phyloP scores from a whole-genome alignment of 306 rosid species.

The Malus orientalis region DNA sequence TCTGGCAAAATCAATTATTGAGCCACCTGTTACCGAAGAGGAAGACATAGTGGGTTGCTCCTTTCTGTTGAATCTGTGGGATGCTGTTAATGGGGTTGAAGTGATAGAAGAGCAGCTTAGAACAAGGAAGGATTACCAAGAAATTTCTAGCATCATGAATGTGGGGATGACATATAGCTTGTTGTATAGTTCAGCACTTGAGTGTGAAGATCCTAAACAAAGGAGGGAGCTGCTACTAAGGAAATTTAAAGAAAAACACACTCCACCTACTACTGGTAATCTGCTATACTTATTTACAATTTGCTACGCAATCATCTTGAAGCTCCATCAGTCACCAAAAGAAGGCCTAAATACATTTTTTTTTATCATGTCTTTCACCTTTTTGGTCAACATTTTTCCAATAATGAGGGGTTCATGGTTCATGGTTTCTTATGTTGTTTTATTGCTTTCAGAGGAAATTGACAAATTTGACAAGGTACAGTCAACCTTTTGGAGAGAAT shows the following conservation, averaged over 20 bases:
- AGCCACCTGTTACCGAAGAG: slow-evolving; percentile 68
- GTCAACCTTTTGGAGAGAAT: slow-evolving; percentile 94
- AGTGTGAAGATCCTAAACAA: slow-evolving; percentile 48
- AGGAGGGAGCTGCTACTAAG: slow-evolving; percentile 66
- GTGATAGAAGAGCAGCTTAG: slow-evolving; percentile 83
- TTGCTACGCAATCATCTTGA: not conserved
- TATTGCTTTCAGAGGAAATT: slow-evolving; percentile 49
- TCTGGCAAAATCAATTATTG: slow-evolving; percentile 72
- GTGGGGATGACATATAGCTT: slow-evolving; percentile 89
- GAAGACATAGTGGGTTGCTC: slow-evolving; percentile 69
- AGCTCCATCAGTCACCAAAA: not conserved
- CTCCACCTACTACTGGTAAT: slow-evolving; percentile 54
- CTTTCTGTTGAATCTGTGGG: slow-evolving; percentile 80
- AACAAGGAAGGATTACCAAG: slow-evolving; percentile 73
- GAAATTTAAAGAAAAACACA: slow-evolving; percentile 74
- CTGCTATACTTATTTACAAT: slow-evolving; percentile 7
- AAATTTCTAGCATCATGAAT: slow-evolving; percentile 72
- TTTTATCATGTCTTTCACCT: not conserved
- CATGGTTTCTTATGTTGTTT: not conserved
- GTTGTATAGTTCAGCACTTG: slow-evolving; percentile 64
- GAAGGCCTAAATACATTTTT: not conserved
- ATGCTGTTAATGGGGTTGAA: slow-evolving; percentile 84
- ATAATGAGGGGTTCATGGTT: not conserved
- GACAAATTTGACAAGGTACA: slow-evolving; percentile 67
- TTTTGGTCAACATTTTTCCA: slow-evolving; percentile 3